These are phyloP conservation scores for Naganishia cerealis DNA, from an alignment of 1,284 basidiomycete genomes.

Conservation along the genomic window DNA sequence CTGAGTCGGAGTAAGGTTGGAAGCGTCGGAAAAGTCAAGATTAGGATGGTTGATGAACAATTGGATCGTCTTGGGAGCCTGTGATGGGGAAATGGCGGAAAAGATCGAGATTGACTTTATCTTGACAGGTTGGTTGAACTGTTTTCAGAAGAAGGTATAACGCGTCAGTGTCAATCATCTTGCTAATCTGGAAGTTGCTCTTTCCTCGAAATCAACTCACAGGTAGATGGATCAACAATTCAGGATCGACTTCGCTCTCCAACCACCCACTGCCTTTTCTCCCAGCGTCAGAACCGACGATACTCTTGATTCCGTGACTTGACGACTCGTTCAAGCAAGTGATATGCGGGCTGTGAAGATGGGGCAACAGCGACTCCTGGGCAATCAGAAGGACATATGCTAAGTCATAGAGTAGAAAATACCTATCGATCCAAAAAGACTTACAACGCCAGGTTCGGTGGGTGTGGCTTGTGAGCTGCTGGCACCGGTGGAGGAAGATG, in stretches of 20 bases:
- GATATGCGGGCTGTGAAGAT: slow-evolving; percentile 53
- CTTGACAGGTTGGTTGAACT: slow-evolving; percentile 79
- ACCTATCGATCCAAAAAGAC: background rate
- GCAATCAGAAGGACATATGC: background rate
- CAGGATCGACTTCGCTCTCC: slow-evolving; percentile 72
- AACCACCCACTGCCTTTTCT: slow-evolving; percentile 62
- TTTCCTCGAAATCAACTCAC: slow-evolving; percentile 55
- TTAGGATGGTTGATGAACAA: slow-evolving; percentile 67
- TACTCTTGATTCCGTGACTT: slow-evolving; percentile 63
- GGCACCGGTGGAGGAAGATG: slow-evolving; percentile 27
- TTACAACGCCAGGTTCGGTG: slow-evolving; percentile 32
- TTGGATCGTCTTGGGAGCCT: slow-evolving; percentile 68
- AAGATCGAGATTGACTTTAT: slow-evolving; percentile 69
- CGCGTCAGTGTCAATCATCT: background rate
- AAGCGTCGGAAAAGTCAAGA: slow-evolving; percentile 64
- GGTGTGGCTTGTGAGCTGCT: slow-evolving; percentile 14
- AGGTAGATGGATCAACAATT: slow-evolving; percentile 69
- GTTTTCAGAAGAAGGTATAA: background rate
- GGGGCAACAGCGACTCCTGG: slow-evolving; percentile 44
- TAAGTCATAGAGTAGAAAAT: background rate
- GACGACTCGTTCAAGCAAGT: slow-evolving; percentile 74
- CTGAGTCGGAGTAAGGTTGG: slow-evolving; percentile 50
- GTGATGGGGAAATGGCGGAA: slow-evolving; percentile 55
- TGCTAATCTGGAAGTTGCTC: background rate
- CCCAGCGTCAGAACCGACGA: slow-evolving; percentile 59